These are phyloP conservation scores for Zygotorulaspora danielsina DNA, from an alignment of 805 yeast species.

Conservation along the genomic window DNA sequence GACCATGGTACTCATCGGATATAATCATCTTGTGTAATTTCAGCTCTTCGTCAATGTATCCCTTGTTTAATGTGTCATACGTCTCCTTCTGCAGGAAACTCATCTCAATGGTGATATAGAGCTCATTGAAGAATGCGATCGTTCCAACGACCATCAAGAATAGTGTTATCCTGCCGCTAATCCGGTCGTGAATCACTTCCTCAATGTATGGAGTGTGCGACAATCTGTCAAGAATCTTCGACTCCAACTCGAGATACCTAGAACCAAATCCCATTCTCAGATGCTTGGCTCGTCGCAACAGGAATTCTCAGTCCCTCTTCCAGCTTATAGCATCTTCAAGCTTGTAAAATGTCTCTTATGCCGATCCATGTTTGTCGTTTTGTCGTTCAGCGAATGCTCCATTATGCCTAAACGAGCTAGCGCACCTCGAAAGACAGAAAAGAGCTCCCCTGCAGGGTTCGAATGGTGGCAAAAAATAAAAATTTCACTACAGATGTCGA, in stretches of 20 bases:
- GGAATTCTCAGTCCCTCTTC: not conserved
- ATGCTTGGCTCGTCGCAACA: not conserved
- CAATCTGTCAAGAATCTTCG: constrained; percentile 17
- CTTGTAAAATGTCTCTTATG: no score
- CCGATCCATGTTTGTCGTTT: no score
- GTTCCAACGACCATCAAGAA: constrained; percentile 31
- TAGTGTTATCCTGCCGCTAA: constrained; percentile 36
- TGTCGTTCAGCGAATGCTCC: no score
- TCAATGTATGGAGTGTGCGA: constrained; percentile 18
- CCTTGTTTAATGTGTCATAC: constrained; percentile 31
- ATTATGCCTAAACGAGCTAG: no score
- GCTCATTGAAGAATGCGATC: constrained; percentile 34
- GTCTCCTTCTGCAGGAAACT: constrained; percentile 32
- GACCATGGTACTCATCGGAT: constrained; percentile 34
- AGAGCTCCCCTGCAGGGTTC: no score
- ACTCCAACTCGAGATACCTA: constrained; percentile 24
- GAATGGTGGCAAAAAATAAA: no score
- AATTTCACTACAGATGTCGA: no score
- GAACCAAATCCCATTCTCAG: constrained; percentile 13
- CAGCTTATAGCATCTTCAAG: no score
- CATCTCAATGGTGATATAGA: constrained; percentile 36
- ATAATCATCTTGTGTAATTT: constrained; percentile 30
- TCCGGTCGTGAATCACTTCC: constrained; percentile 27
- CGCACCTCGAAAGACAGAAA: no score
- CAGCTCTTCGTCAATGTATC: constrained; percentile 30